Percentiles rank a stretch among this genome's conserved stretches.
phyloP scores from a whole-genome alignment of 805 yeast species.

The Candida oleophila region DNA sequence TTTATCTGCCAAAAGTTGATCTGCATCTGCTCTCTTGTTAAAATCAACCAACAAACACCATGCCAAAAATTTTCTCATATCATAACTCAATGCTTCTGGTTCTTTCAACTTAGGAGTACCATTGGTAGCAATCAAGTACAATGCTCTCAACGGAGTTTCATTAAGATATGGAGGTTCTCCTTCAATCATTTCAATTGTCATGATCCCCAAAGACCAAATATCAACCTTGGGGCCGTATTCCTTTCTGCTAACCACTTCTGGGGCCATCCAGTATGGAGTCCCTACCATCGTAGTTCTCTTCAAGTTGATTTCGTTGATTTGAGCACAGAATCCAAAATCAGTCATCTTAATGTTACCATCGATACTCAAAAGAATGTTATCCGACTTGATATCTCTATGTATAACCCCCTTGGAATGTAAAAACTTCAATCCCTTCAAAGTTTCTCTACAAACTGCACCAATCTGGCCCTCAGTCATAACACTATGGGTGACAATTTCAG shows the following conservation, averaged over 20 bases:
- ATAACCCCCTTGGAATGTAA: slow-evolving; percentile 90
- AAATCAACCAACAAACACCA: slow-evolving; percentile 82
- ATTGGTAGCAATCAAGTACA: slow-evolving; percentile 91
- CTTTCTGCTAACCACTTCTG: slow-evolving; percentile 92
- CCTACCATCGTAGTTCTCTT: slow-evolving; percentile 87
- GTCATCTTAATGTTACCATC: slow-evolving; percentile 45
- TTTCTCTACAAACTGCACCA: slow-evolving; percentile 86
- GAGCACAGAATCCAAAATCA: slow-evolving; percentile 57
- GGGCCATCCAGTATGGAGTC: slow-evolving; percentile 96
- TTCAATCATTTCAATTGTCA: slow-evolving; percentile 98
- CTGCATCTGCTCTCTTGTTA: slow-evolving; percentile 76
- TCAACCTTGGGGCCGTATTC: slow-evolving; percentile 97
- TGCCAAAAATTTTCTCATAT: slow-evolving; percentile 66
- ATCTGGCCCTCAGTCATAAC: slow-evolving; percentile 84
- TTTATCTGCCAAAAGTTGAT: slow-evolving; percentile 63
- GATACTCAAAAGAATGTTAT: slow-evolving; percentile 44
- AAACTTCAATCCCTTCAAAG: slow-evolving; percentile 87
- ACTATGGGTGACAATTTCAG: slow-evolving; percentile 93
- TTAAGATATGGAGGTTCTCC: slow-evolving; percentile 98
- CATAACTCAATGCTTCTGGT: slow-evolving; percentile 72
- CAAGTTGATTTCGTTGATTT: slow-evolving; percentile 67
- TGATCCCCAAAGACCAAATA: slow-evolving; percentile 96
- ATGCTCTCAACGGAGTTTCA: slow-evolving; percentile 91
- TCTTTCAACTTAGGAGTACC: slow-evolving; percentile 94
- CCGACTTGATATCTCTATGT: slow-evolving; percentile 57